phyloP scores from a whole-genome alignment of 306 rosid species.

The Alnus glutinosa region DNA sequence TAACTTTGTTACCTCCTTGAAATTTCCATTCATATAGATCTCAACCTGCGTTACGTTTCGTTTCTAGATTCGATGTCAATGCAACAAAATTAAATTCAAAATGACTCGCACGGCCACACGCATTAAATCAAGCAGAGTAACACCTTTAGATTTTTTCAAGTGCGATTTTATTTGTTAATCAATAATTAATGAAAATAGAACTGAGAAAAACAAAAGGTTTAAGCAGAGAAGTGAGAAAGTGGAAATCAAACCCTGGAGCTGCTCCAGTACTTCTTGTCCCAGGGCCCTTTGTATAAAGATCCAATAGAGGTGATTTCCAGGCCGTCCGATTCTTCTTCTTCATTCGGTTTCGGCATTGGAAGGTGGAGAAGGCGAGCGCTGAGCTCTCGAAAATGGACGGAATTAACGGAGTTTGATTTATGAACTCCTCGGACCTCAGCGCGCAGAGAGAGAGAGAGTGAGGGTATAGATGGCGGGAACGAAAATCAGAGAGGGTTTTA shows the following conservation, averaged over 20 bases:
- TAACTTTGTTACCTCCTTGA: not conserved
- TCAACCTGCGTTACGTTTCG: not conserved
- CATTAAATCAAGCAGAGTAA: not conserved
- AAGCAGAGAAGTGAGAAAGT: not conserved
- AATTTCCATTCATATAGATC: not conserved
- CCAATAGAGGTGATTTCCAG: conserved; percentile 81
- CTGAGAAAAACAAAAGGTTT: not conserved
- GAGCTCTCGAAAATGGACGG: not conserved
- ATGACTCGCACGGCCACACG: not conserved
- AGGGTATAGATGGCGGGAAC: conserved; percentile 36
- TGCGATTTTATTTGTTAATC: not conserved
- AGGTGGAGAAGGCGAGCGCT: not conserved
- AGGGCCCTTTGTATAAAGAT: conserved; percentile 66
- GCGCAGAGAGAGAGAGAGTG: not conserved
- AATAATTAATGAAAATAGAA: not conserved
- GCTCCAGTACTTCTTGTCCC: conserved; percentile 97
- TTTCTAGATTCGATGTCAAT: too few relatives aligned
- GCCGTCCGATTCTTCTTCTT: conserved; percentile 42
- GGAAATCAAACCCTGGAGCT: conserved; percentile 71
- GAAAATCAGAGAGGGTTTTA: not conserved
- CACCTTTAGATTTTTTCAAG: not conserved
- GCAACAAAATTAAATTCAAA: not conserved
- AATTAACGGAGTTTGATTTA: not conserved
- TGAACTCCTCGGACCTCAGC: not conserved
- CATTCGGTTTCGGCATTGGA: conserved; percentile 39